These are phyloP conservation scores for Lonicera japonica DNA, from an alignment of 129 eudicot species.

Conservation along the genomic window DNA sequence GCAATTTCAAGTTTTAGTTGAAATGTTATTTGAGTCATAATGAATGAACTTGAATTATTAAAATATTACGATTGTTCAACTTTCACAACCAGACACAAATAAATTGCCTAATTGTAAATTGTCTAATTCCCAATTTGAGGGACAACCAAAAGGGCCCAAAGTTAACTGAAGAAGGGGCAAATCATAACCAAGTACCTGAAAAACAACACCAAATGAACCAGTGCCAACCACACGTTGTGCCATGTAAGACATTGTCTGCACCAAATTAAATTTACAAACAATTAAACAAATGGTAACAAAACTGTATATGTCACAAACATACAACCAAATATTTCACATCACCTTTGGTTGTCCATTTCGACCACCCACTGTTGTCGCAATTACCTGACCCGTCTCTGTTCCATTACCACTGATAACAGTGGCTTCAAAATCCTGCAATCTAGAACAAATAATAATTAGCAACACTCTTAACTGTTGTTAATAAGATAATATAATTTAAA, in stretches of 20 bases:
- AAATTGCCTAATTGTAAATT: no score
- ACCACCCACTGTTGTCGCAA: slow-evolving; percentile 75
- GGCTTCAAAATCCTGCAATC: slow-evolving; percentile 70
- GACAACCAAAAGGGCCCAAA: not conserved
- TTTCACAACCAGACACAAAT: not conserved
- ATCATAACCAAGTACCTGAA: slow-evolving; percentile 47
- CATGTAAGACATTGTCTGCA: slow-evolving; percentile 90
- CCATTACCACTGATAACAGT: slow-evolving; percentile 71
- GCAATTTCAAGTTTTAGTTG: no score
- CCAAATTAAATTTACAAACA: not conserved
- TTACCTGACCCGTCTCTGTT: slow-evolving; percentile 87
- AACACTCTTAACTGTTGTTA: slow-evolving; percentile 2
- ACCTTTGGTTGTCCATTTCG: slow-evolving; percentile 78
- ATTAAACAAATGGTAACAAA: not conserved
- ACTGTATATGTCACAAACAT: no score
- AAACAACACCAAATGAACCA: slow-evolving; percentile 96
- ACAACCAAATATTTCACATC: no score
- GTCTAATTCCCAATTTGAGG: no score
- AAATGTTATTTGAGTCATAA: no score
- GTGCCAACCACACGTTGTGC: slow-evolving; percentile 97
- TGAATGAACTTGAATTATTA: no score
- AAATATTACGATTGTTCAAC: no score
- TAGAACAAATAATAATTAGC: slow-evolving; percentile 6
- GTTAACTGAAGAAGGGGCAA: not conserved
- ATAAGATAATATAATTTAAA: not conserved